These are phyloP conservation scores for Phytophthora europaea DNA, from an alignment of 352 stramenopile species.

Conservation along the genomic window DNA sequence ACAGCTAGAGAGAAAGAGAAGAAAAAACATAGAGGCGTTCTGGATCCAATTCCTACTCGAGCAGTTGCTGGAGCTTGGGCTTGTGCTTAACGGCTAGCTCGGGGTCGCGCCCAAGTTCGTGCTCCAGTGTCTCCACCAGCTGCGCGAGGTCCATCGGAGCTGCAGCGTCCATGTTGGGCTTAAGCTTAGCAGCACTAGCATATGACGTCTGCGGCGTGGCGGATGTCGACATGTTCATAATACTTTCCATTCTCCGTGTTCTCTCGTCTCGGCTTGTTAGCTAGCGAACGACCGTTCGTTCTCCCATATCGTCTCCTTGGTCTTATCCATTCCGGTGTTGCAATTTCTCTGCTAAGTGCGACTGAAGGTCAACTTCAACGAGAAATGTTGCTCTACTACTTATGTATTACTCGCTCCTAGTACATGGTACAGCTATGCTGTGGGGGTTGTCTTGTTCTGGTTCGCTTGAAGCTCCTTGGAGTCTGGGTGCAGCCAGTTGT, in stretches of 20 bases:
- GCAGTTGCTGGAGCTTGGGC: conserved; percentile 57
- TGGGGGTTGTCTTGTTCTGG: neutral
- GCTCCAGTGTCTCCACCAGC: conserved; percentile 67
- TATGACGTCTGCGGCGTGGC: conserved; percentile 3
- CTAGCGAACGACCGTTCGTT: conserved; percentile 24
- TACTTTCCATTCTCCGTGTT: conserved; percentile 7
- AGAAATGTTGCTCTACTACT: neutral
- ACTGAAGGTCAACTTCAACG: conserved; percentile 12
- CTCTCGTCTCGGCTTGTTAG: conserved; percentile 6
- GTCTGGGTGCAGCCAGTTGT: conserved; percentile 37
- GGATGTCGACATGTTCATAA: conserved; percentile 1
- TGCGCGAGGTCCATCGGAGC: conserved; percentile 48
- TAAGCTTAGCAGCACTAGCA: neutral
- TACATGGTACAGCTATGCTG: conserved; percentile 8
- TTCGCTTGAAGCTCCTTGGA: conserved; percentile 25
- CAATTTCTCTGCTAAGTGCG: conserved; percentile 25
- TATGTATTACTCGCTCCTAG: neutral
- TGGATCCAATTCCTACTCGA: conserved; percentile 46
- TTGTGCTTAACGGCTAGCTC: conserved; percentile 73
- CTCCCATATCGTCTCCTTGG: conserved; percentile 10
- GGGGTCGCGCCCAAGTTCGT: conserved; percentile 55
- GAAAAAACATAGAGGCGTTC: neutral
- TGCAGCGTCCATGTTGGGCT: neutral
- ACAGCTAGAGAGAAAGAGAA: conserved; percentile 15
- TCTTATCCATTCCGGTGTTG: conserved; percentile 32